phyloP scores from a whole-genome alignment of 1,139 yeast species.

The Wickerhamiella infanticola region DNA sequence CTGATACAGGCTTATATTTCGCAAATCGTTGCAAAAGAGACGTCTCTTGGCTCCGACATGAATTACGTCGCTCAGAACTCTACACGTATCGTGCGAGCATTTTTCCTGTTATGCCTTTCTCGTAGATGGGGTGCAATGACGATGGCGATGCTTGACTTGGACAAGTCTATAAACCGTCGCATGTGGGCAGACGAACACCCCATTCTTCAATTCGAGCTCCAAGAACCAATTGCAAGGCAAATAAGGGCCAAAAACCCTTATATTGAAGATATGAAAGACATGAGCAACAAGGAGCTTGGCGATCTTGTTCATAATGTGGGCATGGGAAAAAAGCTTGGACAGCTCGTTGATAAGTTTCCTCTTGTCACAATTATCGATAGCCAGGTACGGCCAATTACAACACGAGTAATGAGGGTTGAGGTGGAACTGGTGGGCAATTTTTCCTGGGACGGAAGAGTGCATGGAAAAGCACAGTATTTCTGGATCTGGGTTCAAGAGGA shows the following conservation, averaged over 20 bases:
- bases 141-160: slow-evolving; percentile 55
- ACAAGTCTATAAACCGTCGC: slow-evolving; percentile 73
- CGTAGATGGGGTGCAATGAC: slow-evolving; percentile 82
- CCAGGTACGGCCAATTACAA: slow-evolving; percentile 82
- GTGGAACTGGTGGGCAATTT: slow-evolving; percentile 32
- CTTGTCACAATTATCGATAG: slow-evolving; percentile 45
- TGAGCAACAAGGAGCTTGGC: slow-evolving; percentile 67
- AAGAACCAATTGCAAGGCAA: slow-evolving; percentile 46
- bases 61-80: slow-evolving; percentile 93
- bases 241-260: slow-evolving; percentile 51
- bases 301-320: slow-evolving; percentile 71
- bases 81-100: slow-evolving; percentile 81
- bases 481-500: slow-evolving; percentile 91
- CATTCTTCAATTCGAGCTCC: slow-evolving; percentile 67
- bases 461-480: slow-evolving; percentile 73
- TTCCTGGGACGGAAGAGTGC: slow-evolving; percentile 56
- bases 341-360: slow-evolving; percentile 60
- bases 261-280: slow-evolving; percentile 56
- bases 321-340: slow-evolving; percentile 51
- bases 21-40: slow-evolving; percentile 47
- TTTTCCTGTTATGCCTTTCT: slow-evolving; percentile 71
- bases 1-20: slow-evolving; percentile 81
- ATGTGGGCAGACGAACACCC: slow-evolving; percentile 92
- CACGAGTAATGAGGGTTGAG: slow-evolving; percentile 71
- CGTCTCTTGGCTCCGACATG: slow-evolving; percentile 73